These are phyloP conservation scores for Erigeron canadensis DNA, from an alignment of 129 eudicot genomes.

Conservation along the genomic window DNA sequence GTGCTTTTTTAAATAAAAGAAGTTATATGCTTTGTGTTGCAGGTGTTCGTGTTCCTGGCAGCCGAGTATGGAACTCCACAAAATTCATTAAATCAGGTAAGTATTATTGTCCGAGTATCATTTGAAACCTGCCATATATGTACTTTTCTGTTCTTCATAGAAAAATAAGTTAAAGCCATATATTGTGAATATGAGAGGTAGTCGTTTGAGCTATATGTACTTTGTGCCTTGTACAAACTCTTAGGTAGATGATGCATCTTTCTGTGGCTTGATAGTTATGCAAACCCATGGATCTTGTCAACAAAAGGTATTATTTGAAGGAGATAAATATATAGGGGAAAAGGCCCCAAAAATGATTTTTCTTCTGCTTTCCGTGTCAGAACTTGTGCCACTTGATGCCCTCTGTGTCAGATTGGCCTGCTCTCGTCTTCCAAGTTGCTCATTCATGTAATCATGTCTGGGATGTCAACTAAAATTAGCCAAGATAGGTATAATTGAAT, in stretches of 20 bases:
- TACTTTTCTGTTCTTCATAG: neutral
- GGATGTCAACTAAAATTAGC: neutral
- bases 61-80: slow-evolving; percentile 94
- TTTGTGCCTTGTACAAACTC: neutral
- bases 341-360: too few species aligned
- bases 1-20: neutral
- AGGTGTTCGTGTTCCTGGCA: slow-evolving; percentile 93
- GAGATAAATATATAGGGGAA: too few species aligned
- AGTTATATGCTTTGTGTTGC: slow-evolving; percentile 21
- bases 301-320: neutral
- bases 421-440: neutral
- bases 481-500: neutral
- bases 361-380: too few species aligned
- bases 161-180: neutral
- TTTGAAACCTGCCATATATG: neutral
- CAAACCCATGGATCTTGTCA: neutral
- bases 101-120: neutral
- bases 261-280: neutral
- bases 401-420: neutral
- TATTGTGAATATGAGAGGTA: too few species aligned
- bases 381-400: neutral
- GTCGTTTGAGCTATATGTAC: too few species aligned
- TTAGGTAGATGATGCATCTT: neutral
- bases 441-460: neutral
- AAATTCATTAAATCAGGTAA: slow-evolving; percentile 81